Conservation (phyloP, 148 eudicot genomes). For the Fagopyrum esculentum region DNA sequence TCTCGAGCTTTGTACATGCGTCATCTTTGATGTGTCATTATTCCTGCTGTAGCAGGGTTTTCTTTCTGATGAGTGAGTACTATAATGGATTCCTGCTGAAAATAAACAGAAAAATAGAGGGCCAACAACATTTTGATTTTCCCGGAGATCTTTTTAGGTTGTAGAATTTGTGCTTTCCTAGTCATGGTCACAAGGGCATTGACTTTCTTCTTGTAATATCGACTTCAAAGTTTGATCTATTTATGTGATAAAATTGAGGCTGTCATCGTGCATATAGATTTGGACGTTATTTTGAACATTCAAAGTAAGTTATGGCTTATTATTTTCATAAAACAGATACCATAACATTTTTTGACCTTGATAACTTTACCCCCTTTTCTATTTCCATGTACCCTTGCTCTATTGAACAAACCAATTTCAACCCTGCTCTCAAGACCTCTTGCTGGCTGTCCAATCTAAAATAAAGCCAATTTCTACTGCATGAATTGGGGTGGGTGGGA, state of each 20-base stretch:
- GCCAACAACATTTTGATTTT: neutral
- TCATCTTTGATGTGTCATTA: neutral
- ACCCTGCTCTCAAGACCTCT: neutral
- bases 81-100: neutral
- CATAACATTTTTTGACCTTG: neutral
- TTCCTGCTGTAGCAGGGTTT: neutral
- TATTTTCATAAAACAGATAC: neutral
- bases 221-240: no score
- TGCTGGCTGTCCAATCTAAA: neutral
- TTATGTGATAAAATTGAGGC: neutral
- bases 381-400: neutral
- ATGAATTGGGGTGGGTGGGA: neutral
- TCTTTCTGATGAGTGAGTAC: neutral
- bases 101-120: neutral
- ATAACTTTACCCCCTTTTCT: neutral
- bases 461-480: neutral
- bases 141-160: neutral
- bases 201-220: no score
- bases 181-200: no score
- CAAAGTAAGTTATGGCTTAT: neutral
- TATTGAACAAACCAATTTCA: neutral
- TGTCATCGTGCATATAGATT: slow-evolving; percentile 7
- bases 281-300: neutral
- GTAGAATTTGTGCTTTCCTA: neutral
- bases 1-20: neutral